These are phyloP conservation scores for Exophiala calicioides DNA, from an alignment of 2,329 filamentous ascomycete genomes.

Conservation along the genomic window DNA sequence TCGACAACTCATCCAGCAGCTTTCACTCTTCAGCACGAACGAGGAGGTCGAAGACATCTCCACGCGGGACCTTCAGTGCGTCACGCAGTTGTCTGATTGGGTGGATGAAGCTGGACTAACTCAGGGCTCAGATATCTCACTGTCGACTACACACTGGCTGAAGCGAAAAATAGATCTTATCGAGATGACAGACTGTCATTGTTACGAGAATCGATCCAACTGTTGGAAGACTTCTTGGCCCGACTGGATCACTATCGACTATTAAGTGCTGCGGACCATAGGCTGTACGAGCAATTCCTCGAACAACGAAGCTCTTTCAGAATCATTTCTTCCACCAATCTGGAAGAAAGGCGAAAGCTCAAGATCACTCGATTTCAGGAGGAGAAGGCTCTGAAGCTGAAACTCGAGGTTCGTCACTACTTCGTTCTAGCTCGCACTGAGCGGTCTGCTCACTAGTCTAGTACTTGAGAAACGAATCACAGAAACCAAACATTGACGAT, in stretches of 20 bases:
- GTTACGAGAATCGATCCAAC: slow-evolving; percentile 64
- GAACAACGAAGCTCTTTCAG: slow-evolving; percentile 73
- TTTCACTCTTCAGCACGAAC: slow-evolving; percentile 87
- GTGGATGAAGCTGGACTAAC: too few species aligned
- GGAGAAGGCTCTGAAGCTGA: slow-evolving; percentile 81
- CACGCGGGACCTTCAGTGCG: slow-evolving; percentile 77
- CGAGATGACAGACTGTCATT: slow-evolving; percentile 64
- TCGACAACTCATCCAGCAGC: slow-evolving; percentile 64
- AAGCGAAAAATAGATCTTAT: slow-evolving; percentile 68
- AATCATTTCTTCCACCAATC: slow-evolving; percentile 65
- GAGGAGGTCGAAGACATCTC: slow-evolving; percentile 84
- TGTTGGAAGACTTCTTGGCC: slow-evolving; percentile 77
- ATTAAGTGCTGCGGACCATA: slow-evolving; percentile 64
- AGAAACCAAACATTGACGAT: slow-evolving; percentile 61
- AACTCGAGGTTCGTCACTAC: slow-evolving; percentile 65
- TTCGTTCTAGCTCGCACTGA: slow-evolving; percentile 11
- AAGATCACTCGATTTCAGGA: slow-evolving; percentile 85
- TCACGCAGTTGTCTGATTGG: background rate
- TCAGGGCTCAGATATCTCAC: slow-evolving; percentile 64
- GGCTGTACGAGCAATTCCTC: slow-evolving; percentile 70
- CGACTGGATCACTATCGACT: slow-evolving; percentile 77
- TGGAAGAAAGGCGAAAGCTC: slow-evolving; percentile 70
- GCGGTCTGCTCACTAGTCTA: slow-evolving; percentile 14
- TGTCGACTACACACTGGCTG: slow-evolving; percentile 75
- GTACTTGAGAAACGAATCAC: slow-evolving; percentile 23